phyloP scores from a whole-genome alignment of 768 basidiomycete species.

The Punctularia strigosozonata region DNA sequence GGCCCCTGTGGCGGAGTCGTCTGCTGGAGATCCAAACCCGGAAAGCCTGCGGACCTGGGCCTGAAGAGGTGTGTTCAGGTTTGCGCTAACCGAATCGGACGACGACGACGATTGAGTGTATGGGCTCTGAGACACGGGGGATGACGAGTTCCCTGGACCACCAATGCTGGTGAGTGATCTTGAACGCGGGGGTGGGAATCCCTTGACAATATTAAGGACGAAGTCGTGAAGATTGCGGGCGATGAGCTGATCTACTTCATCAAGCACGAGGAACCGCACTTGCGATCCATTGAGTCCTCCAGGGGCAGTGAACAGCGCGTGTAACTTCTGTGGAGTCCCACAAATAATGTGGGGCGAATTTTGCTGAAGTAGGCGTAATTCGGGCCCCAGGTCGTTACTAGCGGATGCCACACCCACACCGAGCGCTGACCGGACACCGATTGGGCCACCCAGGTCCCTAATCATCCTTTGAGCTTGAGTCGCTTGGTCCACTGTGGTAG shows the following conservation, averaged over 20 bases:
- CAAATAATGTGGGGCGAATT: slow-evolving; percentile 93
- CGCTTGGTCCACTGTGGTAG: slow-evolving; percentile 97
- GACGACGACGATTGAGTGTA: slow-evolving; percentile 5
- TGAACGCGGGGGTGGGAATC: slow-evolving; percentile 81
- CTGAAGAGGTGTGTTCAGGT: slow-evolving; percentile 24
- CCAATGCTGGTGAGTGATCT: slow-evolving; percentile 17
- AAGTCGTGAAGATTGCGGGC: slow-evolving; percentile 94
- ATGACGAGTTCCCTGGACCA: background rate
- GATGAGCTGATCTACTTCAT: slow-evolving; percentile 97
- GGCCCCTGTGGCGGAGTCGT: slow-evolving; percentile 21
- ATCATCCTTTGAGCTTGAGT: slow-evolving; percentile 95
- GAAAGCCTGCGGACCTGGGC: slow-evolving; percentile 45
- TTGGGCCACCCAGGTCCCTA: slow-evolving; percentile 85
- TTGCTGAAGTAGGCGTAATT: slow-evolving; percentile 75
- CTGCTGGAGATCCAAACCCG: slow-evolving; percentile 35
- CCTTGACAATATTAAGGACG: slow-evolving; percentile 86
- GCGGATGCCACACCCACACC: slow-evolving; percentile 70
- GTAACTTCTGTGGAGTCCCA: slow-evolving; percentile 93
- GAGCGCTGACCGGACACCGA: slow-evolving; percentile 84
- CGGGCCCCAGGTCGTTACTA: slow-evolving; percentile 52
- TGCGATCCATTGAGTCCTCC: slow-evolving; percentile 73
- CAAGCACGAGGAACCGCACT: slow-evolving; percentile 88
- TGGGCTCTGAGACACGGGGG: slow-evolving; percentile 5
- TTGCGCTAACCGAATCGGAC: slow-evolving; percentile 15
- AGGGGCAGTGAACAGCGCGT: slow-evolving; percentile 77